phyloP scores from a whole-genome alignment of 768 basidiomycete species.

The Clathrus columnatus region DNA sequence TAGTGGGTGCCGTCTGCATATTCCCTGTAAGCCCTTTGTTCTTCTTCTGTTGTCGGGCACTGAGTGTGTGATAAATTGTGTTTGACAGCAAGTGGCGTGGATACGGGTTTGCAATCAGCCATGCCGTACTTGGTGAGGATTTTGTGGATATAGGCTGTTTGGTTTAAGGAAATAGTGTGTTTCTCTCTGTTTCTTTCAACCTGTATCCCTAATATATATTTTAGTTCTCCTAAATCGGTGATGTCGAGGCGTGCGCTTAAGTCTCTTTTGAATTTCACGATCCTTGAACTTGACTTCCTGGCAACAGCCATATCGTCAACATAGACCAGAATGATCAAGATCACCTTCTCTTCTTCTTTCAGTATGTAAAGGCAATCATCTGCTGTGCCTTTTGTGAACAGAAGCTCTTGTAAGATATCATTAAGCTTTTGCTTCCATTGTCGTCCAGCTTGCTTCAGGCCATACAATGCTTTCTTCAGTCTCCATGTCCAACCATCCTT shows the following conservation, averaged over 20 bases:
- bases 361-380: constrained; percentile 17
- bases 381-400: background rate
- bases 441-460: constrained; percentile 33
- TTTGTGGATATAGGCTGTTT: constrained; percentile 5
- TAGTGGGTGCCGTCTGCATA: constrained; percentile 8
- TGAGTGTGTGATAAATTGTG: background rate
- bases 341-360: constrained; percentile 10
- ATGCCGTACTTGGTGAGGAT: constrained; percentile 2
- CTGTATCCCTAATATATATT: constrained; percentile 10
- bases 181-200: constrained; percentile 3
- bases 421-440: constrained; percentile 25
- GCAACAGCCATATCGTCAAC: constrained; percentile 12
- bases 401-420: constrained; percentile 1
- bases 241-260: constrained; percentile 10
- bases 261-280: constrained; percentile 2
- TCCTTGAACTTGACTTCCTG: background rate
- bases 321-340: constrained; percentile 6
- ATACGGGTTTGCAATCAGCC: background rate
- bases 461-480: constrained; percentile 31
- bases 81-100: constrained; percentile 1
- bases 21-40: background rate
- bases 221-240: constrained; percentile 11
- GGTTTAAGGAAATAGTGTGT: constrained; percentile 8
- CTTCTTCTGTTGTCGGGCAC: background rate
- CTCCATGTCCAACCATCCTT: constrained; percentile 7